Percentiles rank a stretch among this genome's conserved stretches.
phyloP scores from a whole-genome alignment of 805 yeast genomes.

The Teunomyces tritomae region DNA sequence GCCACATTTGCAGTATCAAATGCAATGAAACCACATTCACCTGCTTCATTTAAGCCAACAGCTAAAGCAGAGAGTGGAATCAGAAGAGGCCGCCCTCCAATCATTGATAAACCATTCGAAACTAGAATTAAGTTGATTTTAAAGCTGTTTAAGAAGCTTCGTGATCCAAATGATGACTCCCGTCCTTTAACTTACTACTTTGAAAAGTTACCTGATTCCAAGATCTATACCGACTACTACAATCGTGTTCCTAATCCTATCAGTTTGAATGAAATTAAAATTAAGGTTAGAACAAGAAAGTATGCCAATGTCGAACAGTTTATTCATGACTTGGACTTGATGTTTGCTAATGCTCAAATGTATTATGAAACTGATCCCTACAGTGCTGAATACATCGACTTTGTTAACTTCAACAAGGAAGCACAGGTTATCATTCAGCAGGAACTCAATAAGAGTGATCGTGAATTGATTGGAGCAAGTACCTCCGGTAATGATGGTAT shows the following conservation, averaged over 20 bases:
- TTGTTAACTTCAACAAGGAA: constrained; percentile 59
- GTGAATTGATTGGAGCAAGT: constrained; percentile 53
- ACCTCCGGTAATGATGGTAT: constrained; percentile 45
- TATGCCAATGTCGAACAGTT: constrained; percentile 75
- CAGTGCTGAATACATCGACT: constrained; percentile 57
- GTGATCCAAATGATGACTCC: constrained; percentile 46
- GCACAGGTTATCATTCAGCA: constrained; percentile 57
- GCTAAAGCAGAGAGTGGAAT: constrained; percentile 43
- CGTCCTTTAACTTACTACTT: constrained; percentile 59
- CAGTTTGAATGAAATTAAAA: constrained; percentile 69
- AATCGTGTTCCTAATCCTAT: constrained; percentile 56
- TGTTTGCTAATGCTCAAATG: constrained; percentile 71
- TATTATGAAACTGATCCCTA: constrained; percentile 54
- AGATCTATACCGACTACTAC: constrained; percentile 54
- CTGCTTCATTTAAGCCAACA: constrained; percentile 6
- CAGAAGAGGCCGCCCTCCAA: constrained; percentile 87
- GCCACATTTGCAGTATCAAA: not conserved
- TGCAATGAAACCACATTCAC: constrained; percentile 1
- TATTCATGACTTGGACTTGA: constrained; percentile 68
- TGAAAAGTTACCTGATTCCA: constrained; percentile 78
- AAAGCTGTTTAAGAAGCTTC: constrained; percentile 74
- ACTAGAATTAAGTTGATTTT: constrained; percentile 85
- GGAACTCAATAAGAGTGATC: constrained; percentile 80
- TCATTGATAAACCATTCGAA: constrained; percentile 87
- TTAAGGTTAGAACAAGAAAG: constrained; percentile 80